Conservation (phyloP, 2,329 filamentous ascomycete species). For the Didymella exigua region DNA sequence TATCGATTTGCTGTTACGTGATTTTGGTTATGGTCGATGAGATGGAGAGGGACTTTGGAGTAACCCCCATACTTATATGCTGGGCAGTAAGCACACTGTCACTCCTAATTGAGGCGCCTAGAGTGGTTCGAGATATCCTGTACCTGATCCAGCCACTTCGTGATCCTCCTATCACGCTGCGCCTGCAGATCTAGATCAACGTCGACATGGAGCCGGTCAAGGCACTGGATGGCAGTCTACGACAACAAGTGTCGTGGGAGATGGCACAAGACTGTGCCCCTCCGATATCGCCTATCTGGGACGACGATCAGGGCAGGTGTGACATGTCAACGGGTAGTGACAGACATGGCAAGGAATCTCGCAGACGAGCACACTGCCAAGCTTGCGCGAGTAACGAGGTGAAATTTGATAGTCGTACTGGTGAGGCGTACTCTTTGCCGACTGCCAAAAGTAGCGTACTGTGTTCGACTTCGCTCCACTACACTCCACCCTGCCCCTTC, state of each 20-base stretch:
- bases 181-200: background rate
- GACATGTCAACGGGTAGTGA: slow-evolving; percentile 5
- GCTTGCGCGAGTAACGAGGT: background rate
- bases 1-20: no score
- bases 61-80: background rate
- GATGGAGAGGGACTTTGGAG: background rate
- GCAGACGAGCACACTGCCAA: background rate
- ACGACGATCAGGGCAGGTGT: background rate
- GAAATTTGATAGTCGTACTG: background rate
- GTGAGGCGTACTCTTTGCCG: background rate
- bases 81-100: background rate
- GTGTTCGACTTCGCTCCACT: background rate
- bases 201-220: background rate
- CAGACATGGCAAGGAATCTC: background rate
- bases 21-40: background rate
- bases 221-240: background rate
- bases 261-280: background rate
- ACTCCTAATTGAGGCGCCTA: background rate
- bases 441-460: background rate
- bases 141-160: background rate
- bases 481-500: background rate
- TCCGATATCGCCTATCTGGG: background rate
- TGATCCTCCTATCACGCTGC: background rate
- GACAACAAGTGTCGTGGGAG: background rate
- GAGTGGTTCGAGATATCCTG: background rate